phyloP scores from a whole-genome alignment of 495 filamentous ascomycete species.

The Penicillium atrosanguineum region DNA sequence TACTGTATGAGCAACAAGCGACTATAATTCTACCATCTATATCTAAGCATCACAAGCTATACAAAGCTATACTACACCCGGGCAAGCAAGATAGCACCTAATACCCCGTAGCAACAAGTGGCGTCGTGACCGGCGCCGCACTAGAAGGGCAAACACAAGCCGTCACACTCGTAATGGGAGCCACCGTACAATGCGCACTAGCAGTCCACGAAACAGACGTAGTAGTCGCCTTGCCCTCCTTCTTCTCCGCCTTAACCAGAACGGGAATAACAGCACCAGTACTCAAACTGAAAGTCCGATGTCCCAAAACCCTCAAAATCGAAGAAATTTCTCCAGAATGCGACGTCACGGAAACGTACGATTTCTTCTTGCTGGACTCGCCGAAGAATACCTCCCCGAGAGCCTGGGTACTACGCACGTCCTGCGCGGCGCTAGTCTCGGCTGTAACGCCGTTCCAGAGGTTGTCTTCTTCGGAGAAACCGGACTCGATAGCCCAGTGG shows the following conservation, averaged over 20 bases:
- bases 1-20: too few relatives aligned
- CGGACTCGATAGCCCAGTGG: constrained; percentile 56
- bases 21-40: too few relatives aligned
- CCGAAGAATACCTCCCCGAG: constrained; percentile 62
- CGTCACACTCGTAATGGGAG: constrained; percentile 47
- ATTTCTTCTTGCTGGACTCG: constrained; percentile 32
- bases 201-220: constrained; percentile 38
- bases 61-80: too few relatives aligned
- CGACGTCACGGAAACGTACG: constrained; percentile 64
- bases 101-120: constrained; percentile 21
- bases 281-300: constrained; percentile 56
- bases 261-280: constrained; percentile 73
- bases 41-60: too few relatives aligned
- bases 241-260: constrained; percentile 56
- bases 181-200: constrained; percentile 49
- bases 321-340: constrained; percentile 66
- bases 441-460: constrained; percentile 56
- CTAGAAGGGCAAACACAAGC: constrained; percentile 48
- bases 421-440: constrained; percentile 55
- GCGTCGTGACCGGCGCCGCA: constrained; percentile 38
- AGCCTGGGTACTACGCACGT: constrained; percentile 50
- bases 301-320: constrained; percentile 57
- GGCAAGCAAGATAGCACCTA: not conserved
- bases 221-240: constrained; percentile 13
- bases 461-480: constrained; percentile 61